phyloP scores from a whole-genome alignment of 129 eudicot genomes.

The Oenanthe sinensis region DNA sequence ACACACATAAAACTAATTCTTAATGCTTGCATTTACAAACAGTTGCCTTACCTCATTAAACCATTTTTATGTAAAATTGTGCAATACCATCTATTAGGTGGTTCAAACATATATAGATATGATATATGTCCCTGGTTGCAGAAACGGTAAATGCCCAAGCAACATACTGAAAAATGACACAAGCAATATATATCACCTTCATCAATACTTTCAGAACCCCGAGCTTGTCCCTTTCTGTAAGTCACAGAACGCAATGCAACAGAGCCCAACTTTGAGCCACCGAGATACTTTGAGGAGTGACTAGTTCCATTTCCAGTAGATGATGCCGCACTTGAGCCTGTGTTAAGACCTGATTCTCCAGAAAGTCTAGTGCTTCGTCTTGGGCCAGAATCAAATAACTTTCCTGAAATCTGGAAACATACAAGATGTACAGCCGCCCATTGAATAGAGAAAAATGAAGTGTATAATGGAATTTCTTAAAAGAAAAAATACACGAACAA shows the following conservation, averaged over 20 bases:
- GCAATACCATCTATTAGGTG: neutral
- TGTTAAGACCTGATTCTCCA: constrained; percentile 49
- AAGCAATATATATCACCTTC: constrained; percentile 45
- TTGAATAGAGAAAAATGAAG: neutral
- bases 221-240: constrained; percentile 59
- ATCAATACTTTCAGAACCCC: constrained; percentile 51
- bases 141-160: neutral
- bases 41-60: neutral
- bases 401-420: constrained; percentile 75
- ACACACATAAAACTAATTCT: neutral
- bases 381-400: constrained; percentile 90
- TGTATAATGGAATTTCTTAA: neutral
- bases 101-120: neutral
- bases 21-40: neutral
- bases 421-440: neutral
- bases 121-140: neutral
- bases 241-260: constrained; percentile 62
- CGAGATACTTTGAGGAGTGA: constrained; percentile 55
- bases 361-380: constrained; percentile 93
- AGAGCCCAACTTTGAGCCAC: constrained; percentile 53
- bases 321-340: constrained; percentile 36
- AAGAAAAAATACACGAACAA: neutral
- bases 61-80: neutral
- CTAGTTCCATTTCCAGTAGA: constrained; percentile 55
- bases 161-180: neutral